Conservation (phyloP, 2,329 filamentous ascomycete species). For the Neoarthrinium moseri region DNA sequence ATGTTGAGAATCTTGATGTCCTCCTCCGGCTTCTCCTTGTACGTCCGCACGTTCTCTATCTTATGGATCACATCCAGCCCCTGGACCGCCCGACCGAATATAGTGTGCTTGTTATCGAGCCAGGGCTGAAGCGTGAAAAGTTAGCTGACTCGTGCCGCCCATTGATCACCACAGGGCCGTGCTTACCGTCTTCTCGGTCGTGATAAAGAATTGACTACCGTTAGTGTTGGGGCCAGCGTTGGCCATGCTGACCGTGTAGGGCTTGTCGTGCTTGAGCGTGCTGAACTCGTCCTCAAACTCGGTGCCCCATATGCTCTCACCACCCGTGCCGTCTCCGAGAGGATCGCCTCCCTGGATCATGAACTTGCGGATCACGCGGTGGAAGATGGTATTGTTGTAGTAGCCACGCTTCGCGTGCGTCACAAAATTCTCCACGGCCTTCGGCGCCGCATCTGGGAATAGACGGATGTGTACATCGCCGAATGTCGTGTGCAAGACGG, state of each 20-base stretch:
- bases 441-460: conserved; percentile 90
- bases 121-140: conserved; percentile 62
- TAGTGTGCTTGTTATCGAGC: conserved; percentile 94
- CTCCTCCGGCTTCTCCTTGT: conserved; percentile 91
- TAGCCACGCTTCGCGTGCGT: conserved; percentile 87
- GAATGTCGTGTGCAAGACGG: conserved; percentile 86
- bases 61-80: conserved; percentile 93
- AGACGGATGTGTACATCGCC: conserved; percentile 93
- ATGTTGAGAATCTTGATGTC: conserved; percentile 98
- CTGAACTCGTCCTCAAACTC: conserved; percentile 95
- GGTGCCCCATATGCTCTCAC: conserved; percentile 88
- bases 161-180: conserved; percentile 6
- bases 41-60: conserved; percentile 87
- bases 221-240: conserved; percentile 96
- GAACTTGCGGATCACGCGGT: conserved; percentile 95
- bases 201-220: conserved; percentile 97
- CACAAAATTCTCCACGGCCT: conserved; percentile 95
- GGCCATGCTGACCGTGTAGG: conserved; percentile 96
- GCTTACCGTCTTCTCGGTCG: conserved; percentile 87
- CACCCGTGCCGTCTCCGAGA: conserved; percentile 83
- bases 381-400: conserved; percentile 97
- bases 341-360: conserved; percentile 94
- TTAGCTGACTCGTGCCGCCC: conserved; percentile 22
- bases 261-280: conserved; percentile 87
- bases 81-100: conserved; percentile 87